Conservation (phyloP, 352 stramenopile species). For the Phytopythium ostracodes region DNA sequence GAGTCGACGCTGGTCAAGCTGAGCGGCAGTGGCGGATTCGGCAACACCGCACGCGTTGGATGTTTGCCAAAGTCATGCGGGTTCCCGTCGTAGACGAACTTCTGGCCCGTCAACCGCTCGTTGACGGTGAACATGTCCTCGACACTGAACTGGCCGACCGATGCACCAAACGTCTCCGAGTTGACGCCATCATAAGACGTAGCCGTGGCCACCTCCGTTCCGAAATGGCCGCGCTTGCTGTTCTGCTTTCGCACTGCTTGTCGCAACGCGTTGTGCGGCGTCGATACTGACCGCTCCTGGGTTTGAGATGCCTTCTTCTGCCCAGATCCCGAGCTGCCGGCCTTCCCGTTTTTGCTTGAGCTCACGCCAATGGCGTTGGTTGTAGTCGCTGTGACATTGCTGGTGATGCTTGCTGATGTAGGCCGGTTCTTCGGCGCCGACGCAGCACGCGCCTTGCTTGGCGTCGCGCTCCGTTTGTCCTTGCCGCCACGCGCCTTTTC, state of each 20-base stretch:
- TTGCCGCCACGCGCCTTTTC: slow-evolving; percentile 46
- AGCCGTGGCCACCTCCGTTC: slow-evolving; percentile 72
- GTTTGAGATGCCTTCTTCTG: slow-evolving; percentile 10
- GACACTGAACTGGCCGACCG: slow-evolving; percentile 79
- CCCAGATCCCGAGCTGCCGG: slow-evolving; percentile 30
- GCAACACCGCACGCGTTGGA: neutral
- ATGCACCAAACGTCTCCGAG: slow-evolving; percentile 80
- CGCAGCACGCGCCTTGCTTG: slow-evolving; percentile 50
- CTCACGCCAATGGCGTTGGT: slow-evolving; percentile 5
- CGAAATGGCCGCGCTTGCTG: slow-evolving; percentile 66
- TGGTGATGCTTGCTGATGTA: slow-evolving; percentile 22
- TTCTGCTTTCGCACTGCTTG: slow-evolving; percentile 25
- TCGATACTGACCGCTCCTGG: slow-evolving; percentile 67
- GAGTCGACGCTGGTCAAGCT: neutral
- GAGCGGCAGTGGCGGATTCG: neutral
- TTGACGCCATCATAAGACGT: slow-evolving; percentile 88
- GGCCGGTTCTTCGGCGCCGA: slow-evolving; percentile 76
- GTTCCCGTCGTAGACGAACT: slow-evolving; percentile 95
- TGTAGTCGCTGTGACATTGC: slow-evolving; percentile 31
- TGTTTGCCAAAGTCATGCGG: slow-evolving; percentile 92
- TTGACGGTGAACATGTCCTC: slow-evolving; percentile 96
- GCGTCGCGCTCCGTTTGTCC: slow-evolving; percentile 42
- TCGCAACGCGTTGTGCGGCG: slow-evolving; percentile 49
- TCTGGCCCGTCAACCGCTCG: slow-evolving; percentile 87
- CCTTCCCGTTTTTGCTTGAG: slow-evolving; percentile 4